A percentile compares a stretch with the other conserved stretches of the same genome.
These are phyloP conservation scores for Lactifluus volemus DNA, from an alignment of 768 basidiomycete genomes.

Conservation along the genomic window DNA sequence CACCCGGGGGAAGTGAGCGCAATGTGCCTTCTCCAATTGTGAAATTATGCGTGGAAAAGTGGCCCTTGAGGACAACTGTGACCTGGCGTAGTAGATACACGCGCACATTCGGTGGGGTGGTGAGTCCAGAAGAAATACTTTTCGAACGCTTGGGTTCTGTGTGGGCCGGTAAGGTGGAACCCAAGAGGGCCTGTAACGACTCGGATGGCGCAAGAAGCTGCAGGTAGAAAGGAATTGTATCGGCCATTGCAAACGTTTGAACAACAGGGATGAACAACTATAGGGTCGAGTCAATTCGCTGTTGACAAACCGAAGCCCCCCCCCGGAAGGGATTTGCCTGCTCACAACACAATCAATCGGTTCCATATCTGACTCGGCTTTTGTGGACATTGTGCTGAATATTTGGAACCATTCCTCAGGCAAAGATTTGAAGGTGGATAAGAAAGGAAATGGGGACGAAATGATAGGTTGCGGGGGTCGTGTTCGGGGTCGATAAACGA, in stretches of 20 bases:
- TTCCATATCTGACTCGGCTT: slow-evolving; percentile 27
- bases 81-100: slow-evolving; percentile 48
- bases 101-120: slow-evolving; percentile 28
- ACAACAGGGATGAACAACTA: slow-evolving; percentile 55
- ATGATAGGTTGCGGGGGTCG: slow-evolving; percentile 49
- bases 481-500: slow-evolving; percentile 45
- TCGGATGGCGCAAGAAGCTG: slow-evolving; percentile 43
- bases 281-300: not conserved
- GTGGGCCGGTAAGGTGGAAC: slow-evolving; percentile 16
- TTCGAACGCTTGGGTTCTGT: slow-evolving; percentile 15
- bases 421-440: slow-evolving; percentile 47
- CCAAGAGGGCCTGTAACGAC: slow-evolving; percentile 41
- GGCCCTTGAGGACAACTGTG: slow-evolving; percentile 28
- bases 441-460: slow-evolving; percentile 36
- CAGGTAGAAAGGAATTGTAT: slow-evolving; percentile 56
- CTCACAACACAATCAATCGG: slow-evolving; percentile 46
- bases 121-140: slow-evolving; percentile 7
- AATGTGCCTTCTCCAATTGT: slow-evolving; percentile 43
- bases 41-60: slow-evolving; percentile 32
- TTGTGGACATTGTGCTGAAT: slow-evolving; percentile 34
- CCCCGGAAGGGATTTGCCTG: not conserved
- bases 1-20: slow-evolving; percentile 35
- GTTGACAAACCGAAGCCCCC: not conserved
- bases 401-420: slow-evolving; percentile 63
- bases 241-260: slow-evolving; percentile 43